Evolutionary conservation across 2,329 filamentous ascomycete genomes (phyloP).

Genomic region (Sporothrix mexicana): DNA sequence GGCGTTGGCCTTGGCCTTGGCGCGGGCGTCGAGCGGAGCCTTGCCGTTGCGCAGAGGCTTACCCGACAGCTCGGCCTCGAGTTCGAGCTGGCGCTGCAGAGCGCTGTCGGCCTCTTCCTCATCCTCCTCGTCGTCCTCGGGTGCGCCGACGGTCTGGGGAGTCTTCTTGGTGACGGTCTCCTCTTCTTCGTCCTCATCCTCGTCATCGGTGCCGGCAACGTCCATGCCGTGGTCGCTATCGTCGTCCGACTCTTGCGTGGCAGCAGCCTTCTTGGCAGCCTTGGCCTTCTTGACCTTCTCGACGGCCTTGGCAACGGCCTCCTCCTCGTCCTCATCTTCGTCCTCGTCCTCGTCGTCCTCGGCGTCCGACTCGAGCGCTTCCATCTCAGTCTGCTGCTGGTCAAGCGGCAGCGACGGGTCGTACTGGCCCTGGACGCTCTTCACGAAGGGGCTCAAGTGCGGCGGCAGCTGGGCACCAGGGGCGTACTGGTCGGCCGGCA

Average conservation of each 20-base stretch:
- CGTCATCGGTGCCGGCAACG: conserved; percentile 53
- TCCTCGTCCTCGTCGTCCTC: conserved; percentile 54
- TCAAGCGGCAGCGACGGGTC: conserved; percentile 86
- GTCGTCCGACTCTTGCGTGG: conserved; percentile 40
- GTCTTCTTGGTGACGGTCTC: background rate
- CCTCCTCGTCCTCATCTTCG: conserved; percentile 48
- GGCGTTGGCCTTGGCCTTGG: conserved; percentile 71
- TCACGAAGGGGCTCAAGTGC: conserved; percentile 95
- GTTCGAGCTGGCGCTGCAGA: conserved; percentile 80
- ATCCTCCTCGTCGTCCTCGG: conserved; percentile 51
- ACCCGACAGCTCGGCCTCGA: conserved; percentile 89
- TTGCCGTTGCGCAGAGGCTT: conserved; percentile 54
- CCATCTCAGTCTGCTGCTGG: conserved; percentile 85
- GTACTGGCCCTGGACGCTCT: conserved; percentile 83
- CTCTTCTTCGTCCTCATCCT: conserved; percentile 51
- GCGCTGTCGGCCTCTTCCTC: conserved; percentile 68
- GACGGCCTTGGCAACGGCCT: conserved; percentile 37
- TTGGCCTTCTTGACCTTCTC: conserved; percentile 47
- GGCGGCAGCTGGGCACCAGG: conserved; percentile 90
- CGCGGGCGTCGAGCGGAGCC: conserved; percentile 57
- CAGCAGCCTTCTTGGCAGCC: conserved; percentile 53
- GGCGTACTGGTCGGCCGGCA: conserved; percentile 84
- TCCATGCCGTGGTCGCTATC: conserved; percentile 55
- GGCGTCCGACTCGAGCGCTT: conserved; percentile 72
- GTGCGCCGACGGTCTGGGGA: background rate